Percentiles rank a stretch among this genome's conserved stretches.
These are phyloP conservation scores for Diutina neorugosa DNA, from an alignment of 1,139 yeast species.

Conservation along the genomic window DNA sequence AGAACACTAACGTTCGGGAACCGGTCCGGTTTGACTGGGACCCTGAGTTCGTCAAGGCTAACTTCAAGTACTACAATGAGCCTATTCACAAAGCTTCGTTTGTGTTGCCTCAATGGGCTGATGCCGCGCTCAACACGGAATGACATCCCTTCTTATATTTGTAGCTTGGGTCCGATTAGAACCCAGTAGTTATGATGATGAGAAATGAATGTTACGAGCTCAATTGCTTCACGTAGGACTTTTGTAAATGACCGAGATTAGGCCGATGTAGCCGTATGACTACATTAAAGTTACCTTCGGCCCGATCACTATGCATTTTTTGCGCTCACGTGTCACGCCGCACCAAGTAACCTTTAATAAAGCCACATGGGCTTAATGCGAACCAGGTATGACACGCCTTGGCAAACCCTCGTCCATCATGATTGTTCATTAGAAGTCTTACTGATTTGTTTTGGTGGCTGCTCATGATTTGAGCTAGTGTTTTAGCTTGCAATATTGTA, in stretches of 20 bases:
- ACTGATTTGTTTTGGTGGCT: too few species aligned
- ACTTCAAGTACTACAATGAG: conserved; percentile 70
- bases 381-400: too few species aligned
- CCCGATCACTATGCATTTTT: neutral
- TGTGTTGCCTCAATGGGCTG: conserved; percentile 82
- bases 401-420: too few species aligned
- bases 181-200: neutral
- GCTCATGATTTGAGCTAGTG: too few species aligned
- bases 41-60: conserved; percentile 46
- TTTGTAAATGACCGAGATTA: too few species aligned
- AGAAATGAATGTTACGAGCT: conserved; percentile 3
- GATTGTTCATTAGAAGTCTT: too few species aligned
- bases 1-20: conserved; percentile 43
- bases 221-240: neutral
- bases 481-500: too few species aligned
- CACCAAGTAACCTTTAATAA: neutral
- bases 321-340: neutral
- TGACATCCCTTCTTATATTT: neutral
- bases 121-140: conserved; percentile 17
- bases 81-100: conserved; percentile 76
- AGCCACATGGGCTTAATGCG: neutral
- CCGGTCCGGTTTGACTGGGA: conserved; percentile 58
- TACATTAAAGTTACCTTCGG: neutral
- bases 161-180: neutral
- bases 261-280: neutral